Evolutionary conservation across 768 basidiomycete species (phyloP).

Genomic region (Dacryopinax spathularia): DNA sequence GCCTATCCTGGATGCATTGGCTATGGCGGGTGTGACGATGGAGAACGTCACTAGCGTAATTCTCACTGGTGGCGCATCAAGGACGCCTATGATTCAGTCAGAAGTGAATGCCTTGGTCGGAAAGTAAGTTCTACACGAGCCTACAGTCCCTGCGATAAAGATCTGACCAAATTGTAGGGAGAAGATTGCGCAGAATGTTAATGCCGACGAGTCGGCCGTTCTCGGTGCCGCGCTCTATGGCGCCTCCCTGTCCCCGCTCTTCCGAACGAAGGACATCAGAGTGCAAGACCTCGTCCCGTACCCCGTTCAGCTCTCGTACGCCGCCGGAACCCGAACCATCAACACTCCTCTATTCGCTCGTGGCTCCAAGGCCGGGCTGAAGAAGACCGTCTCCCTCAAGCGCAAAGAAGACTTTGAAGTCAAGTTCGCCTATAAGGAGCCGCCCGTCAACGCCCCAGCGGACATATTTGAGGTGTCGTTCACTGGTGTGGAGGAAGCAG

Average conservation of each 20-base stretch:
- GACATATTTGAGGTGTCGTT: conserved; percentile 63
- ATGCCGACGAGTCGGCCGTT: conserved; percentile 91
- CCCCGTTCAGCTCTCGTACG: conserved; percentile 68
- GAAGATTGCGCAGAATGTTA: conserved; percentile 87
- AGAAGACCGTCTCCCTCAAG: conserved; percentile 77
- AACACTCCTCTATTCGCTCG: conserved; percentile 62
- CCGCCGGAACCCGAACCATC: conserved; percentile 56
- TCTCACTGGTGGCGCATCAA: conserved; percentile 77
- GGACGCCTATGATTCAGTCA: conserved; percentile 82
- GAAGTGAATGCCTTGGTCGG: conserved; percentile 67
- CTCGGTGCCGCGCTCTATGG: conserved; percentile 85
- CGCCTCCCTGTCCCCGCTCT: conserved; percentile 72
- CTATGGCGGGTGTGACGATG: conserved; percentile 48
- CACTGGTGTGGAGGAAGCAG: conserved; percentile 55
- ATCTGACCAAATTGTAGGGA: conserved; percentile 29
- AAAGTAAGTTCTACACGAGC: conserved; percentile 35
- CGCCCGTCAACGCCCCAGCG: conserved; percentile 52
- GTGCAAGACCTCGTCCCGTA: conserved; percentile 57
- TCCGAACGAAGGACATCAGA: conserved; percentile 90
- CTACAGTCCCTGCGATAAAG: not conserved
- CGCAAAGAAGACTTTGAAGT: conserved; percentile 72
- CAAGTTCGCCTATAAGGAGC: conserved; percentile 58
- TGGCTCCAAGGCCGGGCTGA: conserved; percentile 61
- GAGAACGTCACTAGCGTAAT: conserved; percentile 75
- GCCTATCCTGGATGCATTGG: conserved; percentile 63